Evolutionary conservation across 2,329 filamentous ascomycete species (phyloP).

Genomic region (Fusarium phyllophilum): DNA sequence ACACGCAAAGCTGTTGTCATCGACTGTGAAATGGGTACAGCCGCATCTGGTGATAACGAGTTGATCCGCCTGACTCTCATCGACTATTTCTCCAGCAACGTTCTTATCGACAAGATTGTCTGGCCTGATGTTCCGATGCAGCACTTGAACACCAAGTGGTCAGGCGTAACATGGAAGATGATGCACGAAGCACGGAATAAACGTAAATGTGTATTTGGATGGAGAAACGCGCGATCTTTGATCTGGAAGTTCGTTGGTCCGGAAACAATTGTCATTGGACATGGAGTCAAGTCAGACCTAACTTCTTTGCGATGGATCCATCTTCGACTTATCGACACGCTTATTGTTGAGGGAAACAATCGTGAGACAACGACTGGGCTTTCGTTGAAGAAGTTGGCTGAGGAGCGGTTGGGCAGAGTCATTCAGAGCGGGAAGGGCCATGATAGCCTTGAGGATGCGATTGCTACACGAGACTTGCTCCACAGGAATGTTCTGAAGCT

Average conservation of each 20-base stretch:
- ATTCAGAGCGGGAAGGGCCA: slow-evolving; percentile 17
- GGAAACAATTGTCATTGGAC: slow-evolving; percentile 60
- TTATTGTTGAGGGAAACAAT: background rate
- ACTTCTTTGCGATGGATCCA: slow-evolving; percentile 26
- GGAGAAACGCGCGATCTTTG: slow-evolving; percentile 52
- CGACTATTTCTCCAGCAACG: slow-evolving; percentile 60
- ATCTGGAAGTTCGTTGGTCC: slow-evolving; percentile 58
- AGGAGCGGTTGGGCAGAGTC: background rate
- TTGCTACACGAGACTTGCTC: slow-evolving; percentile 20
- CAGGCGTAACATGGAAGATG: slow-evolving; percentile 56
- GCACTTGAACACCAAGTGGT: slow-evolving; percentile 61
- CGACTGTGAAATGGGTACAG: slow-evolving; percentile 66
- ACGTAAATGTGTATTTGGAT: slow-evolving; percentile 53
- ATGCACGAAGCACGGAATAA: slow-evolving; percentile 51
- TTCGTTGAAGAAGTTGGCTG: slow-evolving; percentile 14
- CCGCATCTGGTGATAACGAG: slow-evolving; percentile 56
- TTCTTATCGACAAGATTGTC: slow-evolving; percentile 63
- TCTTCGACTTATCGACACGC: slow-evolving; percentile 13
- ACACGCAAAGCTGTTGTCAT: slow-evolving; percentile 53
- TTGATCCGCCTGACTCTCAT: slow-evolving; percentile 62
- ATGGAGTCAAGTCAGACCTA: slow-evolving; percentile 45
- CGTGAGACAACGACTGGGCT: background rate
- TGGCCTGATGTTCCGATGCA: slow-evolving; percentile 57
- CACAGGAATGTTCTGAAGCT: slow-evolving; percentile 13
- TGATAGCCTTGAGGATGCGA: slow-evolving; percentile 27